Conservation (phyloP, 2,329 filamentous ascomycete species). For the Talaromyces sp. region DNA sequence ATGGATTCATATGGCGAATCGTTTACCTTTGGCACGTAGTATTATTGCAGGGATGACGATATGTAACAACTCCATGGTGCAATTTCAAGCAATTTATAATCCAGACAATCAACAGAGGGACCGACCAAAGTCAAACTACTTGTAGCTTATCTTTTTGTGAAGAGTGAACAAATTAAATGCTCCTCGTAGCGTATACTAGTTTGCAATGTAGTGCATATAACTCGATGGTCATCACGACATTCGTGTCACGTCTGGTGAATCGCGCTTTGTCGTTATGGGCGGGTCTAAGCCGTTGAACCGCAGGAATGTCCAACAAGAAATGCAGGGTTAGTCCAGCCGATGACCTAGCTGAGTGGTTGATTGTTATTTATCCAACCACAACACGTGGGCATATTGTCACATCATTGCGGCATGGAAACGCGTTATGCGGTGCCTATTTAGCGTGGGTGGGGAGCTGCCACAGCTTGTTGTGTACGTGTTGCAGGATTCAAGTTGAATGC, state of each 20-base stretch:
- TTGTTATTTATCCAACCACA: neutral
- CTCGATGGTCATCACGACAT: slow-evolving; percentile 2
- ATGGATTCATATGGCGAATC: neutral
- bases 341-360: neutral
- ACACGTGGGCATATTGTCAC: neutral
- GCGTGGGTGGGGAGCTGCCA: neutral
- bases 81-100: neutral
- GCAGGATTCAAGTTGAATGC: neutral
- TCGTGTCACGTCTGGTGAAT: neutral
- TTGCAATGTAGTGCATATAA: neutral
- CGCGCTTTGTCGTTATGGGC: neutral
- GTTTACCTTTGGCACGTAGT: neutral
- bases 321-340: neutral
- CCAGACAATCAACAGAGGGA: too few relatives aligned
- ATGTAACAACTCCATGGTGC: neutral
- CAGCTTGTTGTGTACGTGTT: neutral
- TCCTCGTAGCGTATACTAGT: neutral
- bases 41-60: neutral
- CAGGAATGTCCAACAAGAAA: neutral
- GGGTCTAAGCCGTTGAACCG: too few relatives aligned
- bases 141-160: too few relatives aligned
- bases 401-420: neutral
- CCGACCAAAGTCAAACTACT: neutral
- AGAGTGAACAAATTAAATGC: too few relatives aligned
- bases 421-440: neutral